Evolutionary conservation across 192 early-diverging fungal species (phyloP).

Genomic region (Phlyctochytrium planicorne): DNA sequence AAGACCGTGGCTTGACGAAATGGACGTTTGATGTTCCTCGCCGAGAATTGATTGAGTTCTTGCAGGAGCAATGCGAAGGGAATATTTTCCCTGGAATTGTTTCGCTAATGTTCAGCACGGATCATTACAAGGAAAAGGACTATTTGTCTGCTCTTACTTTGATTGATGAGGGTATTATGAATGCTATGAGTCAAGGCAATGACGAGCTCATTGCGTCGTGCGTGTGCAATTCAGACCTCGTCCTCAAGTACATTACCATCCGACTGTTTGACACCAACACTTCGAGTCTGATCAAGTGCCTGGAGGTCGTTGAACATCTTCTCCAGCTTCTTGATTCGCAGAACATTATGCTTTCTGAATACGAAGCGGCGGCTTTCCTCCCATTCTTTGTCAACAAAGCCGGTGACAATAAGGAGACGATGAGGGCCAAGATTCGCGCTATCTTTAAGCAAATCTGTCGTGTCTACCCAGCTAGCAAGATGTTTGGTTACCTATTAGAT

Average conservation of each 20-base stretch:
- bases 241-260: conserved; percentile 85
- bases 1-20: conserved; percentile 66
- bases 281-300: conserved; percentile 77
- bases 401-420: conserved; percentile 83
- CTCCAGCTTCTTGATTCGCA: conserved; percentile 62
- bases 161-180: conserved; percentile 66
- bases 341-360: conserved; percentile 68
- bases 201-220: conserved; percentile 62
- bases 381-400: conserved; percentile 72
- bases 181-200: conserved; percentile 25
- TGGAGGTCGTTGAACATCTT: conserved; percentile 79
- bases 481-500: conserved; percentile 71
- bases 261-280: conserved; percentile 93
- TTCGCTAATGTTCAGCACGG: conserved; percentile 68
- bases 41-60: conserved; percentile 58
- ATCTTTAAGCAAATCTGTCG: conserved; percentile 72
- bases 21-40: conserved; percentile 71
- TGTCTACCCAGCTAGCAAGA: conserved; percentile 76
- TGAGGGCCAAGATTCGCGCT: conserved; percentile 67
- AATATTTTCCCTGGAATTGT: conserved; percentile 62
- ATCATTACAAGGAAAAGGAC: conserved; percentile 88
- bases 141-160: conserved; percentile 63
- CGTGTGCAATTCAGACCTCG: conserved; percentile 71
- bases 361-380: conserved; percentile 76
- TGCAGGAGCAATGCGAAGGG: conserved; percentile 60